Evolutionary conservation across 768 basidiomycete genomes (phyloP), one percentile per base, ranked within the genome.

Genomic region (Psilocybe cubensis): DNA sequence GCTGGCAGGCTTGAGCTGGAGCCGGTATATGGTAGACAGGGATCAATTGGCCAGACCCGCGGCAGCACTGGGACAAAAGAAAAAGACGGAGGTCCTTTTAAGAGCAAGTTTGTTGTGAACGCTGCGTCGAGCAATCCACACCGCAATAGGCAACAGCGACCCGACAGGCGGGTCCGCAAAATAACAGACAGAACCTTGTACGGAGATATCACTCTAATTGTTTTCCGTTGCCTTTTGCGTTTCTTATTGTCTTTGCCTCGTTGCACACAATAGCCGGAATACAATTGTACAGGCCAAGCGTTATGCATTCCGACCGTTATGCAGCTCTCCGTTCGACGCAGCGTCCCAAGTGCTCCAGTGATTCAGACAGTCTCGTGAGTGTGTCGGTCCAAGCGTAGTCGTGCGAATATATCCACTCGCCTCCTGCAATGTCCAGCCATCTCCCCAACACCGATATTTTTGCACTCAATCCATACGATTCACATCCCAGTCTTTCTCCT

Each of bases 401-500:
- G 35, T 17, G 35, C 4, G 35, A 38, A 38, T 4, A 38, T 38
- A 17, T 17, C 14, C 7, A 38, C 27, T 31, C 14, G 20, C 23
- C 3, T 27, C 42, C 40, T 43, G 38, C 52, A 28, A 66, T 66
- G 64, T 51, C 64, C 20, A 60, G 42, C 52, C 53, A 56, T 21
- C 23, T 45, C 8, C 24, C 60, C 25, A 41, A 63, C 20, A 63
- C 67, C 65, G 78, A 81, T 51, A 76, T 87, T 47, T 82, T 85
- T 66, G 70, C 76, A 4, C 64, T 71, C 41, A 94, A 93, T 64
- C 92, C 92, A 7, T 94, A 94, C 65, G 83, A 85, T 52, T 80
- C 79, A 1, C 86, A 95, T 66, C 82, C 87, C 0, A 80, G 79
- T 60, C 75, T 96, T 21, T 82, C 88, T 1, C 66, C 79, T 2